A percentile compares a stretch with the other conserved stretches of the same genome.
Evolutionary conservation across 2,329 filamentous ascomycete species (phyloP).

Genomic region (Ceratocystiopsis sp.): DNA sequence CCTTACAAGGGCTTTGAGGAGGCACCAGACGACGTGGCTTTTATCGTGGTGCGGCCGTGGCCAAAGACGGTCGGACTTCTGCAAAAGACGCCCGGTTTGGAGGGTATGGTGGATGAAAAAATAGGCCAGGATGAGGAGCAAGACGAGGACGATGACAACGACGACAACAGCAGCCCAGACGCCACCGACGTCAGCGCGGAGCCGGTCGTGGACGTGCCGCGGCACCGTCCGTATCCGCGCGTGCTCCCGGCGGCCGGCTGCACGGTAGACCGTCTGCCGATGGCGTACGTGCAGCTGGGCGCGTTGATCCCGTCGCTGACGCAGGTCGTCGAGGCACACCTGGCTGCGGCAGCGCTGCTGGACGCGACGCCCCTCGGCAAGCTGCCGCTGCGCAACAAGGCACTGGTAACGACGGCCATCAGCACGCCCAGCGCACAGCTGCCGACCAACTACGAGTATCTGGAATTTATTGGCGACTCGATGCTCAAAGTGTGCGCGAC

Average conservation of each 20-base stretch:
- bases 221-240: conserved; percentile 17
- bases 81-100: neutral
- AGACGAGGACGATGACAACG: neutral
- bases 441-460: conserved; percentile 55
- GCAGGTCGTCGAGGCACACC: conserved; percentile 46
- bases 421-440: conserved; percentile 45
- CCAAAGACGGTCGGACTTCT: conserved; percentile 43
- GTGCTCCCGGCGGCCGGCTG: conserved; percentile 31
- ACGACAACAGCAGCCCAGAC: neutral
- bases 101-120: neutral
- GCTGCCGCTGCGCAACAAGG: conserved; percentile 35
- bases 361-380: conserved; percentile 29
- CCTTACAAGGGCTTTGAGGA: conserved; percentile 20
- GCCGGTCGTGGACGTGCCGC: too few relatives aligned
- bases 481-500: conserved; percentile 61
- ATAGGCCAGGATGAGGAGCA: too few relatives aligned
- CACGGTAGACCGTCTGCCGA: conserved; percentile 29
- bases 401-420: conserved; percentile 50
- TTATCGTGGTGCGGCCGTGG: conserved; percentile 31
- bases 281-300: conserved; percentile 29
- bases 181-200: too few relatives aligned
- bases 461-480: conserved; percentile 78
- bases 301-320: conserved; percentile 58
- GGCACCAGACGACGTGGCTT: conserved; percentile 26
- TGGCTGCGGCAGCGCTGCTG: conserved; percentile 46